A percentile compares a stretch with the other conserved stretches of the same genome.
These are phyloP conservation scores for Lantana camara DNA, from an alignment of 257 asterid genomes.

Conservation along the genomic window DNA sequence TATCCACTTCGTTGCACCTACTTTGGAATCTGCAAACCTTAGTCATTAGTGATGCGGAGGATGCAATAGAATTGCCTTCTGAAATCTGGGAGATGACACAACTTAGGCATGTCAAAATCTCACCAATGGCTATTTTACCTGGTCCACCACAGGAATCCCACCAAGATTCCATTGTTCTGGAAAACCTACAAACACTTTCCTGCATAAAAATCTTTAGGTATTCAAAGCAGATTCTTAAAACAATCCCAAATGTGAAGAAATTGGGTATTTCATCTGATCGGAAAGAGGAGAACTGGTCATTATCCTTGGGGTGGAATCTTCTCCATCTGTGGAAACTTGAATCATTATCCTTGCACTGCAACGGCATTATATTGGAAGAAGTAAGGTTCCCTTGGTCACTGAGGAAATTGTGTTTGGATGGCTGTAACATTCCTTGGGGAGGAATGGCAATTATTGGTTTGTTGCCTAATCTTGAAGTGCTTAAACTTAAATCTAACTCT, in stretches of 20 bases:
- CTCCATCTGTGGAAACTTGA: slow-evolving; percentile 18
- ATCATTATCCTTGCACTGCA: neutral
- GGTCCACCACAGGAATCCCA: no score
- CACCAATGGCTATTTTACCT: neutral
- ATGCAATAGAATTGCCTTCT: neutral
- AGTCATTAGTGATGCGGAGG: neutral
- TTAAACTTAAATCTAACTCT: neutral
- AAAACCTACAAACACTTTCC: slow-evolving; percentile 21
- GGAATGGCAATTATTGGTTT: slow-evolving; percentile 24
- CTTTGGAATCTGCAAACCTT: slow-evolving; percentile 29
- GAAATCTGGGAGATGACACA: slow-evolving; percentile 19
- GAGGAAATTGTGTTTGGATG: slow-evolving; percentile 4
- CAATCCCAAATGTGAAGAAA: slow-evolving; percentile 29
- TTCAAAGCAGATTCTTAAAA: neutral
- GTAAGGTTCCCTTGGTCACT: slow-evolving; percentile 22
- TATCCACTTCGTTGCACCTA: no score
- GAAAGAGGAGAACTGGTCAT: no score
- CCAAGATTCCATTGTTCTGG: slow-evolving; percentile 6
- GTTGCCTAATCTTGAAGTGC: slow-evolving; percentile 30
- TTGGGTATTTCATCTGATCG: neutral
- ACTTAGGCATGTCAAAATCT: neutral
- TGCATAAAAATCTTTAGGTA: neutral
- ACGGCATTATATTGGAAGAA: neutral
- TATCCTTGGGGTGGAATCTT: slow-evolving; percentile 14
- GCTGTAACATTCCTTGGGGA: slow-evolving; percentile 15